These are phyloP conservation scores for Xylaria sp. DNA, from an alignment of 2,329 filamentous ascomycete species.

Conservation along the genomic window DNA sequence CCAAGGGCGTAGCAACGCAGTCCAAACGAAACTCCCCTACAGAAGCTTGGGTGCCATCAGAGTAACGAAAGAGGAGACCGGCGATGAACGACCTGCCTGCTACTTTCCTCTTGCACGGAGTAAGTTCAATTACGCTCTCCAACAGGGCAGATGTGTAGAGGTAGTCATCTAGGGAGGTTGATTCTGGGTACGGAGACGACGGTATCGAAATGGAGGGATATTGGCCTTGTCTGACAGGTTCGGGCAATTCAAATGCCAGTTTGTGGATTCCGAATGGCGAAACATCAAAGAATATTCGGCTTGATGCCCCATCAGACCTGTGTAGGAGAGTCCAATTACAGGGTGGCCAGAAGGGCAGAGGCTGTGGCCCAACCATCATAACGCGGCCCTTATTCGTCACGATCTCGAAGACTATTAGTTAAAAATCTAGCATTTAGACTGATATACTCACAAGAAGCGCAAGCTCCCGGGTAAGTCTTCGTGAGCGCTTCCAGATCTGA, in stretches of 20 bases:
- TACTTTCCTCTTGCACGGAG: background rate
- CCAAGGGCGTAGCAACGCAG: background rate
- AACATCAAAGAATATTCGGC: background rate
- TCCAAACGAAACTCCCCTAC: background rate
- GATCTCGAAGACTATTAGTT: background rate
- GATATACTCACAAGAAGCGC: background rate
- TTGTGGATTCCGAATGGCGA: background rate
- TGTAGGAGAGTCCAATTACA: background rate
- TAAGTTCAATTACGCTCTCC: background rate
- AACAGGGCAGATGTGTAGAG: background rate
- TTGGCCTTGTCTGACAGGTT: background rate
- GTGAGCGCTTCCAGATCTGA: background rate
- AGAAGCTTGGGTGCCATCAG: background rate
- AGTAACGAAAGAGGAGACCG: slow-evolving; percentile 1
- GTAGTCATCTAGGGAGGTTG: background rate
- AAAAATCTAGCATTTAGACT: background rate
- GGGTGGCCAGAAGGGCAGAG: background rate
- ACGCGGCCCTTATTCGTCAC: background rate
- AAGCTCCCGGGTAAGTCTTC: background rate
- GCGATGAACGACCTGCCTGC: background rate
- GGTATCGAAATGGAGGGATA: background rate
- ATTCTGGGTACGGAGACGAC: background rate
- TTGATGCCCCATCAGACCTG: background rate
- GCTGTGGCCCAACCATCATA: background rate
- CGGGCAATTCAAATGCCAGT: background rate